Percentiles rank a stretch among this genome's conserved stretches.
Evolutionary conservation across 2,329 filamentous ascomycete species (phyloP).

Genomic region (Epichloe typhina): DNA sequence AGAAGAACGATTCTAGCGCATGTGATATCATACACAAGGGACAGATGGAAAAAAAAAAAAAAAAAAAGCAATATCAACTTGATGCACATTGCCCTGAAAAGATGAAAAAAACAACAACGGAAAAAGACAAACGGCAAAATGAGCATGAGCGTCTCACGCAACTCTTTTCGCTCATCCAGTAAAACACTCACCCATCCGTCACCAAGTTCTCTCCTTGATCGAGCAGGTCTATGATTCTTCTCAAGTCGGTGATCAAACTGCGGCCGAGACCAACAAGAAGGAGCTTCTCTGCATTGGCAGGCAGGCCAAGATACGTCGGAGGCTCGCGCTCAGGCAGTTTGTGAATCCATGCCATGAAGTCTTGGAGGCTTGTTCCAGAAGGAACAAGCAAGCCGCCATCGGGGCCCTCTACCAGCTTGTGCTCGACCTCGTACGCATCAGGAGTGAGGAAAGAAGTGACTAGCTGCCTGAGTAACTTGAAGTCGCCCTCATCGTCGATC

Average conservation of each 20-base stretch:
- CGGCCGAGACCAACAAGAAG: constrained; percentile 77
- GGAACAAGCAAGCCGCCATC: constrained; percentile 60
- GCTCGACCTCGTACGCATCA: constrained; percentile 80
- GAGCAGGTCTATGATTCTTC: constrained; percentile 72
- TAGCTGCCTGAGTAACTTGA: constrained; percentile 55
- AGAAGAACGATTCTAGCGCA: background rate
- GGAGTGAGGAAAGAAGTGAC: constrained; percentile 73
- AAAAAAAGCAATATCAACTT: too few species aligned
- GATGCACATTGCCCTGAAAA: too few species aligned
- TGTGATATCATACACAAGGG: too few species aligned
- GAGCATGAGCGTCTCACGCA: too few species aligned
- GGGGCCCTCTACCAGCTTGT: constrained; percentile 66
- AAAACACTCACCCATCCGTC: constrained; percentile 35
- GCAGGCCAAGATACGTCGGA: constrained; percentile 84
- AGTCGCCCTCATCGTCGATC: constrained; percentile 84
- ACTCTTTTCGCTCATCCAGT: constrained; percentile 1
- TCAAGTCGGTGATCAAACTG: constrained; percentile 72
- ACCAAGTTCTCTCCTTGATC: constrained; percentile 91
- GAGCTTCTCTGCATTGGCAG: constrained; percentile 92
- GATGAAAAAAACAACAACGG: too few species aligned
- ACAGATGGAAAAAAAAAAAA: too few species aligned
- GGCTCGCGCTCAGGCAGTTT: constrained; percentile 88
- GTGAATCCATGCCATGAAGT: constrained; percentile 88
- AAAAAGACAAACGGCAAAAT: too few species aligned
- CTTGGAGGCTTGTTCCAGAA: constrained; percentile 64